Evolutionary conservation across 140 eudicot genomes (phyloP).

Genomic region (Anethum foeniculum): DNA sequence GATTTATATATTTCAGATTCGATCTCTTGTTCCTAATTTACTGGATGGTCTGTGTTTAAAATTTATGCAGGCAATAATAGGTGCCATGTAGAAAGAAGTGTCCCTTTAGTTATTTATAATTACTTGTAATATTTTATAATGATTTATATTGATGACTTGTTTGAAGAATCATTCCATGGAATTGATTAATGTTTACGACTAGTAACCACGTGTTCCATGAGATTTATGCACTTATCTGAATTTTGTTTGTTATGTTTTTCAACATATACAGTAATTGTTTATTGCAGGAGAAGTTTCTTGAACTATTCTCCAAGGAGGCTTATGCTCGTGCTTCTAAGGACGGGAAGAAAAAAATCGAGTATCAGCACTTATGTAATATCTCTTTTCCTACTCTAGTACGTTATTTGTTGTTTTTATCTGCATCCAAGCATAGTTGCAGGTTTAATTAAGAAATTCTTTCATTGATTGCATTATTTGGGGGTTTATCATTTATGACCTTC

Average conservation of each 20-base stretch:
- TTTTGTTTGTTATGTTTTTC: background rate
- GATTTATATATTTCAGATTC: background rate
- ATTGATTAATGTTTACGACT: background rate
- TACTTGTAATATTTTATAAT: background rate
- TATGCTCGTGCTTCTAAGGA: slow-evolving; percentile 57
- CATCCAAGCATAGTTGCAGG: background rate
- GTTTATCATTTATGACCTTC: background rate
- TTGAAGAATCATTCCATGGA: background rate
- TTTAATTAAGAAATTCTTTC: background rate
- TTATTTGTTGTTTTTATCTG: background rate
- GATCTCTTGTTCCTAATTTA: background rate
- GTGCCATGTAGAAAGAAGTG: background rate
- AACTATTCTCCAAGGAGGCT: slow-evolving; percentile 63
- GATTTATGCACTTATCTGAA: background rate
- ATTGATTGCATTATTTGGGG: background rate
- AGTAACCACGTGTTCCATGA: background rate
- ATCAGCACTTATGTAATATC: slow-evolving; percentile 65
- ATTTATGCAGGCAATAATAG: too few relatives aligned
- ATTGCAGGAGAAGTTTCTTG: slow-evolving; percentile 85
- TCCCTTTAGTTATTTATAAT: background rate
- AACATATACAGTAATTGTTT: slow-evolving; percentile 12
- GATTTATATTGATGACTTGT: background rate
- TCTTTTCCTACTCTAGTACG: slow-evolving; percentile 8
- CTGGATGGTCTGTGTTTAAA: background rate
- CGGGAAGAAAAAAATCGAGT: slow-evolving; percentile 43